Evolutionary conservation across 768 basidiomycete species (phyloP).

Genomic region (Boletus patriciae): DNA sequence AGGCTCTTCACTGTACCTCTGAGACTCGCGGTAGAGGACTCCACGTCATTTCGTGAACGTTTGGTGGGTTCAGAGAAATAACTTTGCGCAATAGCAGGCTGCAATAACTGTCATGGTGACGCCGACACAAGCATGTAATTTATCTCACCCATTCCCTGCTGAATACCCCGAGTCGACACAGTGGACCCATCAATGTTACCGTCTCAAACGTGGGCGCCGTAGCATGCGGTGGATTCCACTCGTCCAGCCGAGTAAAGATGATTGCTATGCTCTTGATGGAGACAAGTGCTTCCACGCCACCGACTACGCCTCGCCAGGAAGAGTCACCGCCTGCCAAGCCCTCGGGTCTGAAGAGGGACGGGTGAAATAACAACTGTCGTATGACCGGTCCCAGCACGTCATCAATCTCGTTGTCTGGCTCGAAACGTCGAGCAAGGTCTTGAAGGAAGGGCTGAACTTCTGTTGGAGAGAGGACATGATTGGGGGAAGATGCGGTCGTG

Average conservation of each 20-base stretch:
- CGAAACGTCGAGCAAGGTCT: constrained; percentile 81
- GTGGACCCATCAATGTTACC: constrained; percentile 74
- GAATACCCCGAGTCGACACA: constrained; percentile 83
- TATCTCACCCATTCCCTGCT: constrained; percentile 79
- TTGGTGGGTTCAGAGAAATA: constrained; percentile 90
- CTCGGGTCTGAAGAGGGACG: constrained; percentile 61
- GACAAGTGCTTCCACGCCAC: constrained; percentile 78
- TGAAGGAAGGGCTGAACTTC: constrained; percentile 81
- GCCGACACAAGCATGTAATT: too few species aligned
- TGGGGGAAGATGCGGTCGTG: constrained; percentile 44
- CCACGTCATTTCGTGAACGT: constrained; percentile 68
- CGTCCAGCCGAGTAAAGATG: constrained; percentile 72
- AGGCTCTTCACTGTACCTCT: constrained; percentile 83
- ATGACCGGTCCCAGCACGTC: constrained; percentile 78
- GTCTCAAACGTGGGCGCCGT: constrained; percentile 63
- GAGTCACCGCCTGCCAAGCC: constrained; percentile 72
- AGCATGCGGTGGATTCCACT: constrained; percentile 67
- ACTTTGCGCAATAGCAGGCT: constrained; percentile 74
- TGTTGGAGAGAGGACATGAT: constrained; percentile 55
- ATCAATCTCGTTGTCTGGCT: constrained; percentile 75
- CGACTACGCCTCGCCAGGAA: constrained; percentile 83
- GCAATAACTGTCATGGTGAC: constrained; percentile 6
- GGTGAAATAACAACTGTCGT: constrained; percentile 58
- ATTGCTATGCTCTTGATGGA: constrained; percentile 80
- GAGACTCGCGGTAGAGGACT: constrained; percentile 81